Percentiles rank a stretch among this genome's conserved stretches.
These are phyloP conservation scores for Sophora flavescens DNA, from an alignment of 306 rosid species.

Conservation along the genomic window DNA sequence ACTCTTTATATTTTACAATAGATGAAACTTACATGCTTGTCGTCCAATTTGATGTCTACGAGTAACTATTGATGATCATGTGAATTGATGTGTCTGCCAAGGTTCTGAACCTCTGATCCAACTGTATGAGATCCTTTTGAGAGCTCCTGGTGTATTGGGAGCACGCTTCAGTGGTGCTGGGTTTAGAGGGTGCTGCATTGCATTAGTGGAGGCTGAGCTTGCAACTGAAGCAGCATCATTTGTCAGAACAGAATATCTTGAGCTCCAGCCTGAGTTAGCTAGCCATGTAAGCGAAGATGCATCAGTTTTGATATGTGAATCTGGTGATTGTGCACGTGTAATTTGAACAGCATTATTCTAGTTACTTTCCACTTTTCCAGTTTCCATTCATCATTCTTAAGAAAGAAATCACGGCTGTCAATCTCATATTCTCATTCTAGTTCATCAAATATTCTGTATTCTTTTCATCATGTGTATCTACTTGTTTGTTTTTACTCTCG, in stretches of 20 bases:
- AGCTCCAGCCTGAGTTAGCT: conserved; percentile 73
- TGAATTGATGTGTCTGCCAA: conserved; percentile 43
- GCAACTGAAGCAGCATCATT: conserved; percentile 80
- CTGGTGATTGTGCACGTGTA: conserved; percentile 75
- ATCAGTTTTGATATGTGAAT: conserved; percentile 76
- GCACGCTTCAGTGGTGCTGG: conserved; percentile 98
- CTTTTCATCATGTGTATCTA: background rate
- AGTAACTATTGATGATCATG: conserved; percentile 30
- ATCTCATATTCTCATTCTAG: background rate
- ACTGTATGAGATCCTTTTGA: conserved; percentile 77
- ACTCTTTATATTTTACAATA: background rate
- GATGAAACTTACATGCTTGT: conserved; percentile 19
- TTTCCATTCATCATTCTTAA: background rate
- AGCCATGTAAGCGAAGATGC: conserved; percentile 45
- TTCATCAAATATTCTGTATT: conserved; percentile 17
- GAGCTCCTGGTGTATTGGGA: conserved; percentile 87
- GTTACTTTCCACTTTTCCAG: background rate
- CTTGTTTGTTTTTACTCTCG: background rate
- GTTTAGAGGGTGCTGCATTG: conserved; percentile 93
- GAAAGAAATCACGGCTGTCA: background rate
- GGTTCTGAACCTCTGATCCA: conserved; percentile 86
- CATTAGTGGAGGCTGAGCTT: conserved; percentile 71
- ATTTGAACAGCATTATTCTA: conserved; percentile 44
- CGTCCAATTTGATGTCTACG: conserved; percentile 26
- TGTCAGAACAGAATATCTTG: conserved; percentile 70